Evolutionary conservation across 2,329 filamentous ascomycete species (phyloP), one percentile per base, ranked within the genome.

Genomic region (Pseudogymnoascus verrucosus): DNA sequence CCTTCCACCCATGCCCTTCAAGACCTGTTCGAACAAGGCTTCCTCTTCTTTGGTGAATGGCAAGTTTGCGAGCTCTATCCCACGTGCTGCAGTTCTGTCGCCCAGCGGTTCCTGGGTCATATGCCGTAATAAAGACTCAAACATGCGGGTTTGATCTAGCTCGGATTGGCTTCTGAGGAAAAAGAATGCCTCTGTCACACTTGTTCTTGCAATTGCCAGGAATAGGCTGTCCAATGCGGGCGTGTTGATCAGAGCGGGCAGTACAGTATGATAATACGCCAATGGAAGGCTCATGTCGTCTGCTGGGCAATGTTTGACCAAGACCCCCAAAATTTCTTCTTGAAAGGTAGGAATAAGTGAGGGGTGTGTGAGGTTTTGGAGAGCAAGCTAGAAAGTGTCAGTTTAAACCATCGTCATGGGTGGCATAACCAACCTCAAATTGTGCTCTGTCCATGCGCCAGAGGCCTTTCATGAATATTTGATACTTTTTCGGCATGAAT

Each of bases 321-420:
- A 82, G 4, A 83, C 82, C 26, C 83, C 82, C 68, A 95, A 81
- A 62, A 96, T 93, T 66, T 96, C 89, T 75, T 95, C 90, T 64
- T 89, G 84, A 71, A 95, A 96, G 62, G 91, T 91, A 37, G 89
- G 87, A 19, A 88, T 86, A 4, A 96, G 81, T 1, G 89, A 90
- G 0, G 91, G 91, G 70, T 95, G 88, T 3, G 90, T 87, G 12
- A 96, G 83, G 72, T 88, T 86, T 69, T 91, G 86, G 28, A 96
- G 80, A 2, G 91, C 90, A 67, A 78, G 76, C 82, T 89, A 65
- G 23, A 10, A 21, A 23, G 66, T 36, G 68, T 76, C 62, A 74
- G 69, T 64, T 61, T 59, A 64, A 64, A 65, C 14, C 60, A 64
- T 62, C 19, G 28, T 36, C 21, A 26, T 60, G 21, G 26, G 37